phyloP scores from a whole-genome alignment of 768 basidiomycete genomes.

The Boletus vinaceobasis region DNA sequence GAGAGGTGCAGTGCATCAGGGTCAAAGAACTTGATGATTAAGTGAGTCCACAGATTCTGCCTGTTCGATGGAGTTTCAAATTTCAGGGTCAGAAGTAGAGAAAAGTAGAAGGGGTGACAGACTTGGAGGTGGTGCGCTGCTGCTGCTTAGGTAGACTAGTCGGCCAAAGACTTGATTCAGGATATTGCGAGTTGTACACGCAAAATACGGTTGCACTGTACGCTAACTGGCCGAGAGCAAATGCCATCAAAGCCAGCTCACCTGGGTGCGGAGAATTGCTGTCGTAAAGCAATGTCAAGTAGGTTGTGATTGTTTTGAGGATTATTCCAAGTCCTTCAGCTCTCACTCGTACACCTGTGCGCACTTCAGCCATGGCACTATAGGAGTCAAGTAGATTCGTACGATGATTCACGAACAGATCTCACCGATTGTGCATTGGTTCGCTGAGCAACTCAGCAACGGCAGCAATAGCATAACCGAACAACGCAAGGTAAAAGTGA shows the following conservation, averaged over 20 bases:
- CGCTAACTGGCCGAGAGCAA: slow-evolving; percentile 78
- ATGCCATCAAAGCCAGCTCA: slow-evolving; percentile 68
- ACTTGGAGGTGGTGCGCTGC: slow-evolving; percentile 14
- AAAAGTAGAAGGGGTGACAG: slow-evolving; percentile 3
- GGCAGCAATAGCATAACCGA: slow-evolving; percentile 71
- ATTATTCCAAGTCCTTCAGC: slow-evolving; percentile 86
- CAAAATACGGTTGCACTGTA: slow-evolving; percentile 61
- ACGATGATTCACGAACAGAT: slow-evolving; percentile 1
- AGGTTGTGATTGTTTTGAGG: slow-evolving; percentile 67
- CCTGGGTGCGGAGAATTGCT: slow-evolving; percentile 30
- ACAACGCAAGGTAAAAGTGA: slow-evolving; percentile 58
- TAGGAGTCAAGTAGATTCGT: slow-evolving; percentile 19
- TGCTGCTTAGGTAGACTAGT: slow-evolving; percentile 21
- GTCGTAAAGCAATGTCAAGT: slow-evolving; percentile 59
- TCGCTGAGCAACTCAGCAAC: slow-evolving; percentile 77
- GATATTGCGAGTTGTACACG: slow-evolving; percentile 51
- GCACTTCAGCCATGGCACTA: slow-evolving; percentile 66
- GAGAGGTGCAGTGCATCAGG: slow-evolving; percentile 57
- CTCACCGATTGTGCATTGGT: slow-evolving; percentile 74
- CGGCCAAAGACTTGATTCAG: slow-evolving; percentile 34
- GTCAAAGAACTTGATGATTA: slow-evolving; percentile 39
- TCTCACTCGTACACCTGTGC: slow-evolving; percentile 68
- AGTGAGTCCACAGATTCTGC: neutral
- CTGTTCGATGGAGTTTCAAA: neutral
- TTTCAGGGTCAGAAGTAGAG: neutral